Conservation (phyloP, 1,284 basidiomycete genomes). For the Bjerkandera adusta region DNA sequence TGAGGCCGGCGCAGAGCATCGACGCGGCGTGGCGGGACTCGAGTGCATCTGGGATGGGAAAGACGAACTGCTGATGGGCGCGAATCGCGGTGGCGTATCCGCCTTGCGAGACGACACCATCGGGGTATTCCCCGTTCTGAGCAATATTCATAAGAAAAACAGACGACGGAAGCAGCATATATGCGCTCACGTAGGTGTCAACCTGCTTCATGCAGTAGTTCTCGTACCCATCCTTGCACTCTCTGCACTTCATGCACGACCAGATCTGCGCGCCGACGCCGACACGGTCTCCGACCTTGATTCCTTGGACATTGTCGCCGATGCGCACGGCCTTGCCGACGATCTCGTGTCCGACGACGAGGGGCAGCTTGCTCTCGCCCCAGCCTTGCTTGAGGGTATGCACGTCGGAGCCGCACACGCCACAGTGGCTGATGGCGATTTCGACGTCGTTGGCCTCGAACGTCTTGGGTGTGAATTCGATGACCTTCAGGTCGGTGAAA, state of each 20-base stretch:
- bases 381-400: constrained; percentile 48
- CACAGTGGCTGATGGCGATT: constrained; percentile 37
- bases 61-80: constrained; percentile 67
- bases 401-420: constrained; percentile 49
- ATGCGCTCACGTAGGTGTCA: constrained; percentile 34
- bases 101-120: constrained; percentile 51
- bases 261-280: constrained; percentile 64
- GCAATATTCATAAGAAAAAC: constrained; percentile 18
- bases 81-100: constrained; percentile 70
- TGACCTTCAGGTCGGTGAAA: constrained; percentile 42
- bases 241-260: constrained; percentile 49
- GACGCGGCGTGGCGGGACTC: constrained; percentile 48
- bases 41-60: constrained; percentile 63
- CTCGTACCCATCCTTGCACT: constrained; percentile 55
- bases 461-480: constrained; percentile 33
- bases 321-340: constrained; percentile 54
- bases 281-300: constrained; percentile 62
- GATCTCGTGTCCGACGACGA: constrained; percentile 59
- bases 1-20: constrained; percentile 66
- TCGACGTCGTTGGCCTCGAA: constrained; percentile 35
- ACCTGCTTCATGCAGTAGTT: constrained; percentile 43
- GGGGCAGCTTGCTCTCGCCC: constrained; percentile 41
- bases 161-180: constrained; percentile 21
- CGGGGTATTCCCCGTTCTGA: constrained; percentile 48
- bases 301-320: constrained; percentile 50